phyloP scores from a whole-genome alignment of 768 basidiomycete species.

The Daedaleopsis sinensis region DNA sequence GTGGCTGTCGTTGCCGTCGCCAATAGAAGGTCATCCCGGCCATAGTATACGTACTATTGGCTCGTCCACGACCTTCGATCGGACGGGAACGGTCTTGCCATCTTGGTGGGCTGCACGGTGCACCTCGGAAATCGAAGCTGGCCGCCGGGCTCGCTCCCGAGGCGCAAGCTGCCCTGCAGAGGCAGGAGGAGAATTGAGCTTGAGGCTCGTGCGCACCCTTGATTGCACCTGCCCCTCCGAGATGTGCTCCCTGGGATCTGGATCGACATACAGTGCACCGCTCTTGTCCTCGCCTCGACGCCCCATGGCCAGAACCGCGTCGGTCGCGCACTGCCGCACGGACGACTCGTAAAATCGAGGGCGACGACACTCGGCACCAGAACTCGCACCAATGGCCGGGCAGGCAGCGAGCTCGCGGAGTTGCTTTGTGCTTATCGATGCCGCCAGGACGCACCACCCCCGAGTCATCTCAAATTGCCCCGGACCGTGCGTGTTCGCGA shows the following conservation, averaged over 20 bases:
- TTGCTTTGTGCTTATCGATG: background rate
- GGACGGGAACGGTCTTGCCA: background rate
- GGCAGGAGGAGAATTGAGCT: no score
- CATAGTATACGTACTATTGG: no score
- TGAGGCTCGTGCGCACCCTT: background rate
- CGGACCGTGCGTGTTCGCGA: background rate
- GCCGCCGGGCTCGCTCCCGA: no score
- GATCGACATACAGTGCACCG: background rate
- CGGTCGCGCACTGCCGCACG: slow-evolving; percentile 1
- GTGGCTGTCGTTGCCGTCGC: background rate
- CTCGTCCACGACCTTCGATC: background rate
- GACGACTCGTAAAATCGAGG: background rate
- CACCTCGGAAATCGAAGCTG: background rate
- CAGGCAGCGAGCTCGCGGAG: background rate
- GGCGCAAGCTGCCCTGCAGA: no score
- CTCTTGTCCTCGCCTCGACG: no score
- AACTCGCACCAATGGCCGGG: no score
- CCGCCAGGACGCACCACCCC: no score
- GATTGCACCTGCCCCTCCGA: background rate
- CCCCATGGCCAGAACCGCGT: background rate
- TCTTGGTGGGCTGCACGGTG: background rate
- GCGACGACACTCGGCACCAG: background rate
- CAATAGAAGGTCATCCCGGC: background rate
- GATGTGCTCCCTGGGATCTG: background rate
- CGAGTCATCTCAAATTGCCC: background rate